These are phyloP conservation scores for Starmerella floris DNA, from an alignment of 805 yeast genomes.

Conservation along the genomic window DNA sequence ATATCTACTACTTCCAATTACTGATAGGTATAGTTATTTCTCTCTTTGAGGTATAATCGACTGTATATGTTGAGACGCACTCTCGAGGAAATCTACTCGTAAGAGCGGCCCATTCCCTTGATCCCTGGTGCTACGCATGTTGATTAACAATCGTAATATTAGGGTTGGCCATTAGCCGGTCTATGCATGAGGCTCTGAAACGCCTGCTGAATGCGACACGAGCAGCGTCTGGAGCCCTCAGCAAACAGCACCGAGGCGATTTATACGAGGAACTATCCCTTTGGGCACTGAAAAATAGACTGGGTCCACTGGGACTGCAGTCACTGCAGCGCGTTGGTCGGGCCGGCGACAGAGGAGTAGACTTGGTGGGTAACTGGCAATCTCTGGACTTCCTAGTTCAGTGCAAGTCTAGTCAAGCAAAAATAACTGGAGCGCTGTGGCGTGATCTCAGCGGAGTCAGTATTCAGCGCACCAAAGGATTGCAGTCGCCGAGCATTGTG, in stretches of 20 bases:
- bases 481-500: constrained; percentile 1
- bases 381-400: constrained; percentile 9
- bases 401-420: constrained; percentile 8
- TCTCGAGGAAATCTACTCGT: no score
- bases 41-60: no score
- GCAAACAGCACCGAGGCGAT: constrained; percentile 3
- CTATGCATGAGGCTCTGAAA: constrained; percentile 1
- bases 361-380: constrained; percentile 7
- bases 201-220: not conserved
- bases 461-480: not conserved
- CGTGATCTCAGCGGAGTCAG: constrained; percentile 12
- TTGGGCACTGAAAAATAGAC: constrained; percentile 1
- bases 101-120: no score
- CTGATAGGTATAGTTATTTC: no score
- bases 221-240: not conserved
- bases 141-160: no score
- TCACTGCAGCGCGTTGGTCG: constrained; percentile 7
- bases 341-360: constrained; percentile 15
- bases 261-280: constrained; percentile 6
- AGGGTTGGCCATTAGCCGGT: no score
- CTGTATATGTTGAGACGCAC: no score
- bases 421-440: constrained; percentile 9
- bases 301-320: constrained; percentile 2
- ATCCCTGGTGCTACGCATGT: no score
- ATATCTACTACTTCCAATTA: no score